Evolutionary conservation across 176 grass and related monocot genomes (phyloP), one percentile per base, ranked within the genome.

Genomic region (Carex cristatella): DNA sequence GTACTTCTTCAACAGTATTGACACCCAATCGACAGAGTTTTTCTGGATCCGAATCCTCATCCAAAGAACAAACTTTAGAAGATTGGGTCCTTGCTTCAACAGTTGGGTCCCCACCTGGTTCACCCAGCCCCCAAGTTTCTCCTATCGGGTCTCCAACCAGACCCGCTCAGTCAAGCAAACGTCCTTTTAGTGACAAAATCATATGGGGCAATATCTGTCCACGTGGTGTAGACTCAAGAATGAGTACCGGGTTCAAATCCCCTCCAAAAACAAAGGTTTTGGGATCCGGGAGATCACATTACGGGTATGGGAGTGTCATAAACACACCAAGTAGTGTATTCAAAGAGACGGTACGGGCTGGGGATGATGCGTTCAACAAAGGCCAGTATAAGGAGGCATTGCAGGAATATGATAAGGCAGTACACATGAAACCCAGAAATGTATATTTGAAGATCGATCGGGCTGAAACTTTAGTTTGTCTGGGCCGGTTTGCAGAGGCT

Each of bases 241-340:
- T 63, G 15, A 55, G 83, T n/a, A 75, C 79, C 3, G 86, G 86
- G 70, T 74, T 60, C 15, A 68, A 65, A 53, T 75, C 68, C 33
- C 38, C 76, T 6, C 81, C 84, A 11, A 91, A 87, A 57, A 74
- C 85, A 18, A 87, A 84, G 72, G 90, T 94, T 46, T 85, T 94
- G 5, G 85, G 92, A 87, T 92, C 88, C 11, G 92, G 90, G 18
- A 86, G 73, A 4, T 89, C 87, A 2, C 44, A 92, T 85, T 94
- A 97, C 32, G 94, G 94, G 65, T 89, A 97, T 32, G 94, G 94
- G 4, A 92, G 88, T 65, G 84, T 97, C 80, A 88, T 97, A 87
- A 82, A 57, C 75, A 61, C 33, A n/a, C 76, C 13, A 5, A 79
- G 46, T 10, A 61, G 61, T 28, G 85, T 85, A 5, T 83, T 87